Percentiles rank a stretch among this genome's conserved stretches.
Evolutionary conservation across 148 eudicot species (phyloP).

Genomic region (Drosera capensis): DNA sequence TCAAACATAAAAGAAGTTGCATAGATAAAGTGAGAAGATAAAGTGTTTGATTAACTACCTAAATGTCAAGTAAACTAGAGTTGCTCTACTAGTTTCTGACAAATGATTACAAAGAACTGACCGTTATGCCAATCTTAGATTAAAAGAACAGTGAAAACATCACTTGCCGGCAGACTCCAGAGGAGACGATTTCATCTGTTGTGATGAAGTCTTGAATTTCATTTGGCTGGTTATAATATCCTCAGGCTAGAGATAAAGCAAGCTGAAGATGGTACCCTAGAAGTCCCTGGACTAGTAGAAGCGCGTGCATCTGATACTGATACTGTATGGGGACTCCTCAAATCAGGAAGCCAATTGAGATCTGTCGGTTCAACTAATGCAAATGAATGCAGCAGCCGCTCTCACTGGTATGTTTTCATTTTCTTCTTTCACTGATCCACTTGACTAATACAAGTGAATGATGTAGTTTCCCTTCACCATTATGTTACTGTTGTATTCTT

Average conservation of each 20-base stretch:
- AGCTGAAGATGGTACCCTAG: constrained; percentile 67
- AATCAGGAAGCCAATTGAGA: constrained; percentile 75
- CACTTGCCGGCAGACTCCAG: background rate
- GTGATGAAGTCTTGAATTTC: background rate
- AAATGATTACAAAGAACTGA: background rate
- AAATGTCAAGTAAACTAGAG: too few relatives aligned
- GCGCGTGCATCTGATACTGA: constrained; percentile 65
- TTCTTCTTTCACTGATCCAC: too few relatives aligned
- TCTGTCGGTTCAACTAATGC: constrained; percentile 90
- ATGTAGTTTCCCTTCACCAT: too few relatives aligned
- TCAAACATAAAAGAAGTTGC: too few relatives aligned
- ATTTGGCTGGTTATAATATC: background rate
- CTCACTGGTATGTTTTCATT: constrained; percentile 57
- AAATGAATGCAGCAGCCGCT: constrained; percentile 93
- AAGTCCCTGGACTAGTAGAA: constrained; percentile 86
- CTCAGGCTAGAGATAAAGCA: constrained; percentile 85
- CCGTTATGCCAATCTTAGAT: background rate
- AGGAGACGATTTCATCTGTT: background rate
- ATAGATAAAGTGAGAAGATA: too few relatives aligned
- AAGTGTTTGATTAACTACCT: too few relatives aligned
- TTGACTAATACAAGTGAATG: too few relatives aligned
- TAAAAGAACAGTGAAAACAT: background rate
- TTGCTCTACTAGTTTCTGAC: too few relatives aligned
- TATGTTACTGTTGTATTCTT: too few relatives aligned
- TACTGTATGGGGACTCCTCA: constrained; percentile 83